Evolutionary conservation across 2,329 filamentous ascomycete species (phyloP).

Genomic region (Cordyceps cateniannulata): DNA sequence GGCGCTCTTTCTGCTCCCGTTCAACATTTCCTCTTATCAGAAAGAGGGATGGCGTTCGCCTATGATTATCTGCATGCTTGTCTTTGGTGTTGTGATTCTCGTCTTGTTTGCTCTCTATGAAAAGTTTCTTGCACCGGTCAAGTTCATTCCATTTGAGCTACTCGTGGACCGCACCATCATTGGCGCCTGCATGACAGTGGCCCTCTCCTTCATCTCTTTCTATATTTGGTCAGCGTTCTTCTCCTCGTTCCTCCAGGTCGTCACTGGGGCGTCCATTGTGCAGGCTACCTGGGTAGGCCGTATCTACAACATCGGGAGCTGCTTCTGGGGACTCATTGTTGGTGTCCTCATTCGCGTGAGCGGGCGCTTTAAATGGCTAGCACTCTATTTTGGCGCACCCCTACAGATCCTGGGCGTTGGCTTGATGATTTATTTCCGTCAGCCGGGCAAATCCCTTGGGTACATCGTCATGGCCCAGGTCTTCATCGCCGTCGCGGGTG

Average conservation of each 20-base stretch:
- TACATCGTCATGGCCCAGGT: conserved; percentile 55
- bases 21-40: conserved; percentile 37
- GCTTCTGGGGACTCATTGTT: conserved; percentile 41
- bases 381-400: conserved; percentile 26
- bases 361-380: conserved; percentile 42
- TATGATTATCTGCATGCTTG: conserved; percentile 54
- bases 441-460: conserved; percentile 40
- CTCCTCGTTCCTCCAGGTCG: conserved; percentile 49
- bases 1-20: conserved; percentile 56
- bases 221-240: conserved; percentile 50
- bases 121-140: conserved; percentile 46
- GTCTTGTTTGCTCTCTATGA: conserved; percentile 52
- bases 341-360: conserved; percentile 40
- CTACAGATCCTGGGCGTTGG: conserved; percentile 30
- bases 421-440: conserved; percentile 37
- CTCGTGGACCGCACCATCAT: conserved; percentile 46
- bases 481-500: conserved; percentile 52
- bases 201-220: conserved; percentile 42
- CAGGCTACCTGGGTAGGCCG: conserved; percentile 41
- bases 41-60: conserved; percentile 39
- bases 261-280: conserved; percentile 36
- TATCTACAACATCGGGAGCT: conserved; percentile 45
- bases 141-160: conserved; percentile 49
- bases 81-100: conserved; percentile 54
- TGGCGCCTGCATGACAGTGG: conserved; percentile 40